Evolutionary conservation across 176 grass and related monocot species (phyloP).

Genomic region (Phragmites australis): DNA sequence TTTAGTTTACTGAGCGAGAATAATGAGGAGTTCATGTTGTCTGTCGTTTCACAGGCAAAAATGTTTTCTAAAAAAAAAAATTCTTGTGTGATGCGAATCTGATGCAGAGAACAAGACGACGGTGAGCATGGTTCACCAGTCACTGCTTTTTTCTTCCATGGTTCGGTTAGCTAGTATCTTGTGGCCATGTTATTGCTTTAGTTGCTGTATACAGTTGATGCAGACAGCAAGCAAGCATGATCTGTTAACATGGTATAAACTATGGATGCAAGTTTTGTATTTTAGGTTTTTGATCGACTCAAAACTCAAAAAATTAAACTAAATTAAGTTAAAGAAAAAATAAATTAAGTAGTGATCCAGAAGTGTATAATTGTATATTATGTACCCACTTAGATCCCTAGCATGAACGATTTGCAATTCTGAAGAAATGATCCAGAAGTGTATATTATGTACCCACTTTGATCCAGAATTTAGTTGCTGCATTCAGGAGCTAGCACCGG

Average conservation of each 20-base stretch:
- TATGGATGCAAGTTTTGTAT: no score
- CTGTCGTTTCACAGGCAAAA: constrained; percentile 12
- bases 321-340: no score
- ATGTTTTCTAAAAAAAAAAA: not conserved
- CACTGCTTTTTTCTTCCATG: not conserved
- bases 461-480: no score
- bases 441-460: no score
- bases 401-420: no score
- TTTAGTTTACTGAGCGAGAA: not conserved
- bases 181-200: not conserved
- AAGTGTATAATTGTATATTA: no score
- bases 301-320: no score
- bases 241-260: not conserved
- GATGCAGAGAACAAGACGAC: not conserved
- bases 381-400: no score
- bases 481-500: not conserved
- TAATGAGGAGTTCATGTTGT: not conserved
- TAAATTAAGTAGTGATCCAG: no score
- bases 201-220: not conserved
- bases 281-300: no score
- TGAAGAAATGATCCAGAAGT: no score
- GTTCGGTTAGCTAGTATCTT: not conserved
- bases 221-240: not conserved
- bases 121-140: not conserved
- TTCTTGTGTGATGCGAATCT: not conserved